These are phyloP conservation scores for Wickerhamiella dianesei DNA, from an alignment of 805 yeast species.

Conservation along the genomic window DNA sequence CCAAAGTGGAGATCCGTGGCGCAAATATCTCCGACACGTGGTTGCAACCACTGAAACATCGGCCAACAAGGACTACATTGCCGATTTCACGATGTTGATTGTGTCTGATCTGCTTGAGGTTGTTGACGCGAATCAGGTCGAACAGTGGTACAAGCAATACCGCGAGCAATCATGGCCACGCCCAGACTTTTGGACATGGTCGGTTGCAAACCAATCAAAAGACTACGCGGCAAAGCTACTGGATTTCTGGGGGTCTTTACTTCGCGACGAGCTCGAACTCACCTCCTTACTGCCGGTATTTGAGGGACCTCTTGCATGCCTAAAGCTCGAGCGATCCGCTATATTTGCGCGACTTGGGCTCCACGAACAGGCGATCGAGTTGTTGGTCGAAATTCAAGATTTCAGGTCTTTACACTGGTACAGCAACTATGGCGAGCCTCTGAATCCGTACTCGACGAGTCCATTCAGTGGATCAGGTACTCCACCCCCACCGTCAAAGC, in stretches of 20 bases:
- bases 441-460: constrained; percentile 1
- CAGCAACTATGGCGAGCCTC: constrained; percentile 18
- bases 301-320: constrained; percentile 17
- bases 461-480: not conserved
- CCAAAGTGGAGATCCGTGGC: constrained; percentile 27
- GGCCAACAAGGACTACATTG: constrained; percentile 11
- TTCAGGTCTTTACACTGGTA: constrained; percentile 25
- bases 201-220: not conserved
- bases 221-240: constrained; percentile 8
- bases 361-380: constrained; percentile 24
- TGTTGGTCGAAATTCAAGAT: constrained; percentile 24
- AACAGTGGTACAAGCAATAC: constrained; percentile 18
- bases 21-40: constrained; percentile 24
- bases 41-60: constrained; percentile 14
- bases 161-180: constrained; percentile 24
- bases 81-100: constrained; percentile 25
- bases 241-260: constrained; percentile 7
- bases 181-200: constrained; percentile 17
- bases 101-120: constrained; percentile 24
- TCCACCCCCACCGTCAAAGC: not conserved
- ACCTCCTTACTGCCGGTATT: constrained; percentile 12
- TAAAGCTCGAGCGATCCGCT: constrained; percentile 25
- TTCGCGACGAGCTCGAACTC: constrained; percentile 7
- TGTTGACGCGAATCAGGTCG: constrained; percentile 13
- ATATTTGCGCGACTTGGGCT: constrained; percentile 23